Base-by-base conservation (phyloP, 192 early-diverging fungal species). In the Backusella psychrophila region DNA sequence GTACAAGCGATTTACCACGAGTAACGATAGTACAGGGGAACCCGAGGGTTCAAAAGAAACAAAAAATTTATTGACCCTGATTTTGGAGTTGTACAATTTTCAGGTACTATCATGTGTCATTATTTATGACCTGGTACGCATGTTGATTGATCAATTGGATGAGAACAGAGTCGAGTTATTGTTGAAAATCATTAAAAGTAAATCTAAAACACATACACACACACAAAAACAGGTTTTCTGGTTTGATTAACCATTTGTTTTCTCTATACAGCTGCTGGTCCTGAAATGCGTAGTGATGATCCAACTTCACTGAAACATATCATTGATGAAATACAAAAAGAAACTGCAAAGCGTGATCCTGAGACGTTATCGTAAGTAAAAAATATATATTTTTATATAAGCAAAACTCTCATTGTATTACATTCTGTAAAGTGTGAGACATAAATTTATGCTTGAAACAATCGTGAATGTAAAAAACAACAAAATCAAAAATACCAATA, bases 381-480 rank as follows among this genome's bases (percentile, higher is more conserved):
- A 17, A 33, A 33, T n/a, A 33, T 2, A 3, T 3, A 3, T 2
- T 69, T 76, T n/a, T 29, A 26, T 63, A 63, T 63, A 63, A 29
- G 23, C 56, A 63, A 56, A 44, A 44, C 19, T 6, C 17, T 77
- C n/a, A 74, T 80, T 67, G 69, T 74, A 68, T 75, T 29, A 23
- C 38, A 41, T 11, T 49, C 46, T 49, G 19, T 49, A 6, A 49
- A 49, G 83, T 19, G 90, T 82, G 67, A 90, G 98, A 59, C 88
- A 90, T 67, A 93, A 93, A 80, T 99, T 97, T 80, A 94, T 99
- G 95, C 81, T 98, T 39, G 98, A 99, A 81, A 96, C 92, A n/a
- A 85, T 99, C 46, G 90, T 90, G 44, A 93, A 95, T 71, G 81
- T 99, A 29, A 97, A 97, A 78, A 96, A 97, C 79, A 98, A 98